These are phyloP conservation scores for Penicillium sp. DNA, from an alignment of 2,329 filamentous ascomycete genomes.

Conservation along the genomic window DNA sequence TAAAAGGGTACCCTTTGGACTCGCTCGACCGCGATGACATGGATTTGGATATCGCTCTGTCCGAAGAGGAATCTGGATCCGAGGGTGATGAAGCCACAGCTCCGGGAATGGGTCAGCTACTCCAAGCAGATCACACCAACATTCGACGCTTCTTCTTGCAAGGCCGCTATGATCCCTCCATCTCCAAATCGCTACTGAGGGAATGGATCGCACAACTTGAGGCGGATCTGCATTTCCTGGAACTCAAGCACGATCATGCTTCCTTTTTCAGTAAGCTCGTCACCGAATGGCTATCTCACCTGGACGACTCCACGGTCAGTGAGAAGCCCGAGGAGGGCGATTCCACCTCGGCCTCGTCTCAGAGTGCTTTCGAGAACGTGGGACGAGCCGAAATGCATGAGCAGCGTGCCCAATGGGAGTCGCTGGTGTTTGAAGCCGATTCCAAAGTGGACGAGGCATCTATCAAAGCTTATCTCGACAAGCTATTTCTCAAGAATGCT, in stretches of 20 bases:
- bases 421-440: constrained; percentile 46
- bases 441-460: constrained; percentile 41
- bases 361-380: constrained; percentile 41
- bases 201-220: constrained; percentile 47
- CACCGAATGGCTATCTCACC: constrained; percentile 47
- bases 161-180: constrained; percentile 48
- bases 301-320: constrained; percentile 16
- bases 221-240: constrained; percentile 44
- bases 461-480: constrained; percentile 47
- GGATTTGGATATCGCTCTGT: constrained; percentile 17
- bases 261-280: constrained; percentile 52
- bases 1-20: constrained; percentile 34
- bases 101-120: constrained; percentile 14
- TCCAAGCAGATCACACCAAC: constrained; percentile 34
- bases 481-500: constrained; percentile 45
- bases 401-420: constrained; percentile 51
- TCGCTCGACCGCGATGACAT: constrained; percentile 31
- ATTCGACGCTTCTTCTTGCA: constrained; percentile 50
- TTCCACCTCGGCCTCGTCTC: constrained; percentile 21
- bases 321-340: constrained; percentile 17
- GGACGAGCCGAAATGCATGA: constrained; percentile 51
- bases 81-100: constrained; percentile 21
- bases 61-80: constrained; percentile 6
- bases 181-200: constrained; percentile 43
- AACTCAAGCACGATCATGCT: constrained; percentile 52